A percentile compares a stretch with the other conserved stretches of the same genome.
Conservation (phyloP, 495 filamentous ascomycete genomes). For the Aspergillus mulundensis region DNA sequence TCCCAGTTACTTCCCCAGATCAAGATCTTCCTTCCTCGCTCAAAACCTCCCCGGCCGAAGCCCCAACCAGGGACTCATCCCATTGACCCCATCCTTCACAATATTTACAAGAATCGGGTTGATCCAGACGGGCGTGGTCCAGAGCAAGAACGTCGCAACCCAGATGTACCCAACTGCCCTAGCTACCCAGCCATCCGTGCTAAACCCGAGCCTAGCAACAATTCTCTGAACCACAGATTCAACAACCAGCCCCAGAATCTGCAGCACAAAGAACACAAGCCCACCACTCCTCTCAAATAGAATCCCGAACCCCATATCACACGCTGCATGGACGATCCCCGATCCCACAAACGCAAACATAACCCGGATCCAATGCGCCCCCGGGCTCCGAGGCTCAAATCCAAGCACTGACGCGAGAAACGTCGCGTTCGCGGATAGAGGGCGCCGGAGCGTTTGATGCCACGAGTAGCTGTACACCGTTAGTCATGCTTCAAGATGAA, state of each 20-base stretch:
- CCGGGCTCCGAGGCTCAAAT: background rate
- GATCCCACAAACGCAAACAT: slow-evolving; percentile 16
- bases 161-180: slow-evolving; percentile 18
- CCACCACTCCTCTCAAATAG: slow-evolving; percentile 9
- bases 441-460: slow-evolving; percentile 22
- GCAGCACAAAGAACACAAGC: slow-evolving; percentile 17
- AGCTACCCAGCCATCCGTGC: background rate
- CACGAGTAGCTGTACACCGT: slow-evolving; percentile 13
- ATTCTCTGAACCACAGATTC: slow-evolving; percentile 6
- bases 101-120: slow-evolving; percentile 17
- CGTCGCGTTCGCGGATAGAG: slow-evolving; percentile 11
- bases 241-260: slow-evolving; percentile 13
- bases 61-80: slow-evolving; percentile 17
- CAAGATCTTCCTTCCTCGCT: background rate
- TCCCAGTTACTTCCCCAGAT: too few species aligned
- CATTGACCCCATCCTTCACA: slow-evolving; percentile 11
- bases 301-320: slow-evolving; percentile 21
- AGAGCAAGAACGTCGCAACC: slow-evolving; percentile 17
- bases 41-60: background rate
- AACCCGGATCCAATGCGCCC: slow-evolving; percentile 7
- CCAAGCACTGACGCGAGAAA: slow-evolving; percentile 12
- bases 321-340: slow-evolving; percentile 16
- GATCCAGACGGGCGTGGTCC: slow-evolving; percentile 20
- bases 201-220: background rate
- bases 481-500: too few species aligned